Base-by-base conservation (phyloP, 169 alveolate genomes). In the Plasmodium adleri region DNA sequence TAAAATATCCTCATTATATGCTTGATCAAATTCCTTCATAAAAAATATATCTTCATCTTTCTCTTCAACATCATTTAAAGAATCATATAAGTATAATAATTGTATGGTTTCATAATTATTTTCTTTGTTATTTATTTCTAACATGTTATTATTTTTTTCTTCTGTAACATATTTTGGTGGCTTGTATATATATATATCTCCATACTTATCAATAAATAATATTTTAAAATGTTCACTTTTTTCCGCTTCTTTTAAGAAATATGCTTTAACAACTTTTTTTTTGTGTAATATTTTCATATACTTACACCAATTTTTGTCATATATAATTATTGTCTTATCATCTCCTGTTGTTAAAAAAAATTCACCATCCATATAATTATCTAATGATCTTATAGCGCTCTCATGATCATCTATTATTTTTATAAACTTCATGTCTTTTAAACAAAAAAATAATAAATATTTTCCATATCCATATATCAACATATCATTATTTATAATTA, bases 31-130 rank as follows among this genome's bases (percentile, higher is more conserved):
- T 64, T 78, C 74, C 22, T 78, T 78, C 78, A 78, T 78, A 71
- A 78, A 78, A 78, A 78, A 66, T 71, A 78, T 64, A 78, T 78
- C 89, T 10, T 78, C 89, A 60, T 78, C 89, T 12, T 78, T 78
- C 67, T 26, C 76, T n/a, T 78, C 58, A 52, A 78, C 66, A 17
- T 78, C 89, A 70, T 64, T 78, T 45, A 78, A 71, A 9, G 89
- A 9, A 78, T 78, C 89, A 26, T 20, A 45, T 70, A 78, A 71
- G 24, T 78, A 78, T 20, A 22, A 47, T 22, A 78, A 52, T 66
- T 64, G 64, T 4, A 52, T 15, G n/a, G 66, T 74, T 22, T 7
- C 45, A 20, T 20, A 28, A 3, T 6, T 50, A 1, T 76, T 70
- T 3, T 73, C 62, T 43, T 50, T 8, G 2, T 58, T 15, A 43